Percentiles rank a stretch among this genome's conserved stretches.
These are phyloP conservation scores for Eimeria maxima DNA, from an alignment of 169 alveolate species.

Conservation along the genomic window DNA sequence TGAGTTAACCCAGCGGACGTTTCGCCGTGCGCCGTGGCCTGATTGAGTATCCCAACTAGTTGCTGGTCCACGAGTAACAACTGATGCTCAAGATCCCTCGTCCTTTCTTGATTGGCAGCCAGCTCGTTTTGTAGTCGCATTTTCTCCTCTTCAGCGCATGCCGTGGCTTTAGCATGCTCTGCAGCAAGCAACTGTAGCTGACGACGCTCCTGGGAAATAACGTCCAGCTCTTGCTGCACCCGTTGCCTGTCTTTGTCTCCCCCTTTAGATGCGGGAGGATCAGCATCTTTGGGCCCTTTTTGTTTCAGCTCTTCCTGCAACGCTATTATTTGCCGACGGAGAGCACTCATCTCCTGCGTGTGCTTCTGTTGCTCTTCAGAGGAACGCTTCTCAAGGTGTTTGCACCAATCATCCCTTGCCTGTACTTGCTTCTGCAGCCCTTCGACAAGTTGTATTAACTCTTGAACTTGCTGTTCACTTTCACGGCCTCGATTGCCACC, in stretches of 20 bases:
- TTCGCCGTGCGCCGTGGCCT: slow-evolving; percentile 37
- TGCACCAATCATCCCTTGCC: slow-evolving; percentile 64
- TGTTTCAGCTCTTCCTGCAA: slow-evolving; percentile 42
- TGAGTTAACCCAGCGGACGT: slow-evolving; percentile 31
- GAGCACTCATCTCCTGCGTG: slow-evolving; percentile 36
- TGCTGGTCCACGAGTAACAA: slow-evolving; percentile 64
- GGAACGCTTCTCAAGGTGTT: slow-evolving; percentile 61
- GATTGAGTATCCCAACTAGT: slow-evolving; percentile 43
- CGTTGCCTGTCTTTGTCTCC: slow-evolving; percentile 20
- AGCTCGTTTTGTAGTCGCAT: slow-evolving; percentile 59
- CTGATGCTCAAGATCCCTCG: slow-evolving; percentile 69
- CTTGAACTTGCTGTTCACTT: slow-evolving; percentile 28
- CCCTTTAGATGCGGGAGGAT: neutral
- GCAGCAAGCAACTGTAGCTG: slow-evolving; percentile 61
- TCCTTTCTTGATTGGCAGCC: slow-evolving; percentile 44
- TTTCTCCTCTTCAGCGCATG: slow-evolving; percentile 53
- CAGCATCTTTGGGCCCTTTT: neutral
- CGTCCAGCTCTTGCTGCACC: slow-evolving; percentile 33
- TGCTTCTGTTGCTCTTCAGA: slow-evolving; percentile 51
- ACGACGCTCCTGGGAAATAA: slow-evolving; percentile 19
- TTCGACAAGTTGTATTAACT: slow-evolving; percentile 17
- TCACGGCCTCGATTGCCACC: neutral
- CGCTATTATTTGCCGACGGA: slow-evolving; percentile 44
- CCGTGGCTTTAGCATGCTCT: slow-evolving; percentile 71
- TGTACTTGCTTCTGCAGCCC: slow-evolving; percentile 70